phyloP scores from a whole-genome alignment of 2,329 filamentous ascomycete genomes.

The Neonectria ditissima region DNA sequence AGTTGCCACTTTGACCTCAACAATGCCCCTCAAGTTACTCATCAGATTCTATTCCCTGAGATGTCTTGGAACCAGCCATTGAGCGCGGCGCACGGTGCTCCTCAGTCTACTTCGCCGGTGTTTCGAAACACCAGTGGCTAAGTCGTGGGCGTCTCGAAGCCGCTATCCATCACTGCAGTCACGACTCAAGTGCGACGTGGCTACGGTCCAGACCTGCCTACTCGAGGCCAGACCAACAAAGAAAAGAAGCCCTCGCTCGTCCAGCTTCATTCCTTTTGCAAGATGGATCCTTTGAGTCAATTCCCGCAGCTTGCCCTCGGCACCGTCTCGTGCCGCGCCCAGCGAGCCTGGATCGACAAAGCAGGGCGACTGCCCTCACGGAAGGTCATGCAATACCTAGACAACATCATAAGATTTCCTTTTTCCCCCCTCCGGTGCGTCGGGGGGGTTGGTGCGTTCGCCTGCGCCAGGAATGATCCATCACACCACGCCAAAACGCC shows the following conservation, averaged over 20 bases:
- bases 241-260: neutral
- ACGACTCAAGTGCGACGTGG: neutral
- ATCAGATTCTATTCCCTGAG: neutral
- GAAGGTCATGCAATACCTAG: conserved; percentile 8
- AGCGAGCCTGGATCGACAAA: neutral
- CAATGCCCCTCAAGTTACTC: neutral
- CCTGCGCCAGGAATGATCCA: conserved; percentile 15
- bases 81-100: too few relatives aligned
- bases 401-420: conserved; percentile 14
- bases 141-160: neutral
- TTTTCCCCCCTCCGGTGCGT: neutral
- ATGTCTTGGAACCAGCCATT: neutral
- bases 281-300: neutral
- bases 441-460: conserved; percentile 9
- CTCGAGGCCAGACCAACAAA: neutral
- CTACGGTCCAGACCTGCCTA: neutral
- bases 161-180: too few relatives aligned
- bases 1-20: neutral
- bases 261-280: conserved; percentile 7
- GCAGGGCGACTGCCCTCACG: neutral
- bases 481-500: conserved; percentile 15
- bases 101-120: neutral
- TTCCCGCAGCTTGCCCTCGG: neutral
- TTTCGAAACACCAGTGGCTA: neutral
- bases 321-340: neutral